Conservation (phyloP, 768 basidiomycete species). For the Russula olivacea region DNA sequence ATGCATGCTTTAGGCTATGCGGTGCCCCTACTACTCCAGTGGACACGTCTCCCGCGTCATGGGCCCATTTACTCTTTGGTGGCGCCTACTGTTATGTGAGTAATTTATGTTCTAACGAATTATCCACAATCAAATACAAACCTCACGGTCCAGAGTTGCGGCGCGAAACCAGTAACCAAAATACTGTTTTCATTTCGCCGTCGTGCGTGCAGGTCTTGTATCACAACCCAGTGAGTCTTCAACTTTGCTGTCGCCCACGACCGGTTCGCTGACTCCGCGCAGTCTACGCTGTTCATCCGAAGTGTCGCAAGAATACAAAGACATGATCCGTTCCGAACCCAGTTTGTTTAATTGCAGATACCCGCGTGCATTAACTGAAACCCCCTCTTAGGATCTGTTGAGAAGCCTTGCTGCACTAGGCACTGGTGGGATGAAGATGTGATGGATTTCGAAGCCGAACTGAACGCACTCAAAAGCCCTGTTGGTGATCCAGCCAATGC, state of each 20-base stretch:
- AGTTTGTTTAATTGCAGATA: background rate
- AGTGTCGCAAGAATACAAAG: background rate
- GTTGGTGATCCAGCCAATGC: background rate
- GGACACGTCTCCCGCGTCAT: conserved; percentile 18
- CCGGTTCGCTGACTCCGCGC: background rate
- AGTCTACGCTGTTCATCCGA: background rate
- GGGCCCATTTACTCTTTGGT: conserved; percentile 19
- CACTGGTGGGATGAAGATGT: conserved; percentile 19
- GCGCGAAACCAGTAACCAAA: conserved; percentile 15
- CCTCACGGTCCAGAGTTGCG: conserved; percentile 8
- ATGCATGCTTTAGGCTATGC: background rate
- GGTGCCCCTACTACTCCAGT: conserved; percentile 10
- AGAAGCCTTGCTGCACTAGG: background rate
- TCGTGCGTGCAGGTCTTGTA: conserved; percentile 20
- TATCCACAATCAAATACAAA: background rate
- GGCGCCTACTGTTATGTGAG: conserved; percentile 20
- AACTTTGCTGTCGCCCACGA: background rate
- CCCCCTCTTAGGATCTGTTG: background rate
- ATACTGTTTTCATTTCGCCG: conserved; percentile 18
- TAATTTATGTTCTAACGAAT: background rate
- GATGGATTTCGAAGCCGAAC: background rate
- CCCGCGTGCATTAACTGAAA: background rate
- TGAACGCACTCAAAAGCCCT: background rate
- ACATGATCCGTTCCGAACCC: conserved; percentile 1
- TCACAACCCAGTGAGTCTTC: conserved; percentile 4